These are phyloP conservation scores for Rhodotorula sp. DNA, from an alignment of 1,284 basidiomycete species.

Conservation along the genomic window DNA sequence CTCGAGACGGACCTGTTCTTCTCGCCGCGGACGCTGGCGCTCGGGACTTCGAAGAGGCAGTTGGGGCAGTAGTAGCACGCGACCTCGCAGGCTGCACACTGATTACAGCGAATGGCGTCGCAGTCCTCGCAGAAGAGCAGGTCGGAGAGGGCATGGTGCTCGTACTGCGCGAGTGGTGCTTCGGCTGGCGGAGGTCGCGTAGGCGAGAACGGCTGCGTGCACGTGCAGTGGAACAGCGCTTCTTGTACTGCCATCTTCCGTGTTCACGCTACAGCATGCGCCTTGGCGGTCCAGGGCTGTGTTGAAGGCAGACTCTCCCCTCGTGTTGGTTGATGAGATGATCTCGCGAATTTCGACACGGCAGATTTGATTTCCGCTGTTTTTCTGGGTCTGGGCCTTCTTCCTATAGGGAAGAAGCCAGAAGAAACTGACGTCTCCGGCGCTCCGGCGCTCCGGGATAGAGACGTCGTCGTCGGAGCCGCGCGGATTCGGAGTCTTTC, in stretches of 20 bases:
- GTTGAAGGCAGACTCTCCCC: no score
- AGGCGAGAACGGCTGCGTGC: constrained; percentile 36
- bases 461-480: no score
- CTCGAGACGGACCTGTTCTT: constrained; percentile 72
- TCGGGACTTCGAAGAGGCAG: constrained; percentile 98
- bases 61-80: constrained; percentile 97
- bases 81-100: constrained; percentile 87
- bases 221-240: constrained; percentile 51
- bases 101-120: constrained; percentile 86
- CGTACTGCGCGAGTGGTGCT: constrained; percentile 25
- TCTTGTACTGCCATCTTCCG: constrained; percentile 8
- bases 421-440: no score
- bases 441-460: no score
- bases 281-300: no score
- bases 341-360: no score
- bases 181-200: constrained; percentile 26
- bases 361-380: no score
- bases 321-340: no score
- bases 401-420: no score
- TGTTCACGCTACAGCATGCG: neutral
- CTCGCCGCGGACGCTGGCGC: constrained; percentile 89
- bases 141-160: constrained; percentile 73
- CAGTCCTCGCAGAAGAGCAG: constrained; percentile 99
- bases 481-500: no score
- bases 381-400: no score